A percentile compares a stretch with the other conserved stretches of the same genome.
Conservation (phyloP, 345 rosid genomes). For the Citrus sp. region DNA sequence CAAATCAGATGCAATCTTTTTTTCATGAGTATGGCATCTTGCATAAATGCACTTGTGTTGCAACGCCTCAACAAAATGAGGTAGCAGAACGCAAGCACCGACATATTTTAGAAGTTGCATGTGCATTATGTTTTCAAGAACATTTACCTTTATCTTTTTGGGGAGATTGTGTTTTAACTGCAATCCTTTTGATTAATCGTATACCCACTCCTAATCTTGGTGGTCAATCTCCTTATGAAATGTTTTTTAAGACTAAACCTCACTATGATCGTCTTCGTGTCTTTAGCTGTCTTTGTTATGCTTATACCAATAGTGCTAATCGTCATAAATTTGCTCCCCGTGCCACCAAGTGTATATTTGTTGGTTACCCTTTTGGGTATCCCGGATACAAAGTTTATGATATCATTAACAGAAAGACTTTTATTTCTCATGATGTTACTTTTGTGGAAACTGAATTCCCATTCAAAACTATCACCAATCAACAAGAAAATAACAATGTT, state of each 20-base stretch:
- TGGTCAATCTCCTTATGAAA: neutral
- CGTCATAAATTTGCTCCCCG: neutral
- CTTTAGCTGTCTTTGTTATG: neutral
- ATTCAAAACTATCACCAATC: too few species aligned
- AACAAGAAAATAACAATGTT: too few species aligned
- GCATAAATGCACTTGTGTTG: too few species aligned
- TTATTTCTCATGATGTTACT: neutral
- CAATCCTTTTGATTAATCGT: neutral
- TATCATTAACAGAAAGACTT: neutral
- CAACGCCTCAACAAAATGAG: neutral
- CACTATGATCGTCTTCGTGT: neutral
- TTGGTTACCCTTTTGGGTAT: neutral
- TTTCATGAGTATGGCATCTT: neutral
- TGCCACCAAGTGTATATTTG: neutral
- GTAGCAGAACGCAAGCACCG: too few species aligned
- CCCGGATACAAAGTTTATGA: neutral
- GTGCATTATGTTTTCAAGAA: too few species aligned
- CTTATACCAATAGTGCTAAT: neutral
- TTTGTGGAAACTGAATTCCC: neutral
- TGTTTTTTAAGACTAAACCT: neutral
- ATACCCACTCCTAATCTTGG: neutral
- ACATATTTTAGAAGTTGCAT: too few species aligned
- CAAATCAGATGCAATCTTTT: too few species aligned
- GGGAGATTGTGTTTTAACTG: too few species aligned
- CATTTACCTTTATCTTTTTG: too few species aligned